phyloP scores from a whole-genome alignment of 768 basidiomycete genomes.

The Rhodotorula paludigena region DNA sequence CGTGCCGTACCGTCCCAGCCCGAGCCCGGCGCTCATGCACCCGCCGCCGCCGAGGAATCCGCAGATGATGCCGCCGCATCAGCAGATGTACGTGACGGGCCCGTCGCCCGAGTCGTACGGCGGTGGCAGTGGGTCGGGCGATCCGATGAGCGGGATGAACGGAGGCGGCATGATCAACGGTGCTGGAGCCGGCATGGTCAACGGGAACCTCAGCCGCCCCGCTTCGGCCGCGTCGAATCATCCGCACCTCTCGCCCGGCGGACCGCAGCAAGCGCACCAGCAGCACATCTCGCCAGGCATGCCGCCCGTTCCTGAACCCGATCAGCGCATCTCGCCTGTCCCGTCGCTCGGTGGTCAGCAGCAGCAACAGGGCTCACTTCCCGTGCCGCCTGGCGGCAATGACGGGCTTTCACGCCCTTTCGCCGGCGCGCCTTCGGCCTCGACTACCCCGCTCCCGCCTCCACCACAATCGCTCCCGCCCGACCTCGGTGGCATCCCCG shows the following conservation, averaged over 20 bases:
- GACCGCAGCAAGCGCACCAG: background rate
- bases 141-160: no score
- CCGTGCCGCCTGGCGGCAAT: no score
- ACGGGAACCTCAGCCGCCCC: conserved; percentile 30
- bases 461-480: conserved; percentile 6
- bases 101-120: background rate
- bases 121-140: conserved; percentile 3
- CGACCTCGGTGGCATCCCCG: background rate
- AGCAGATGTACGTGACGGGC: conserved; percentile 1
- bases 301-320: background rate
- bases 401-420: no score
- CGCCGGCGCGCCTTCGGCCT: conserved; percentile 9
- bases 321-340: background rate
- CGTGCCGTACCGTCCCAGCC: conserved; percentile 20
- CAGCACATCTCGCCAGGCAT: background rate
- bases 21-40: conserved; percentile 10
- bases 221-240: conserved; percentile 31
- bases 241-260: conserved; percentile 17
- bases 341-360: background rate
- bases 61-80: conserved; percentile 12
- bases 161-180: background rate
- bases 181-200: no score
- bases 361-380: background rate
- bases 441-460: conserved; percentile 1
- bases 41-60: background rate